Evolutionary conservation across 108 stramenopile species (phyloP).

Genomic region (Pseudonitzschia pungens): DNA sequence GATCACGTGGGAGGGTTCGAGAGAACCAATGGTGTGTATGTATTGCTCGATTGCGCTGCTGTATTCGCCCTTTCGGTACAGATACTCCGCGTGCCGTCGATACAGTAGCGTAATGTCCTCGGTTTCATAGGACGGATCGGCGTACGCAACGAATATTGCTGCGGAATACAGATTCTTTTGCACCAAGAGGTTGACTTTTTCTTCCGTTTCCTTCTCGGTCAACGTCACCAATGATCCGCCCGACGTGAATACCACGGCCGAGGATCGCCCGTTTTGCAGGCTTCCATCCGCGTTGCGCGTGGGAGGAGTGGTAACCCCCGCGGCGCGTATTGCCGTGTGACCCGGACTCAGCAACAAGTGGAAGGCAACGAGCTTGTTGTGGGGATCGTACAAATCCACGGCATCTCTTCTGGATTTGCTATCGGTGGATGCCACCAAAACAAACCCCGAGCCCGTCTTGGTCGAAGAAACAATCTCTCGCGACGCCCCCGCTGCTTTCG

Average conservation of each 20-base stretch:
- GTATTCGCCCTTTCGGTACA: slow-evolving; percentile 92
- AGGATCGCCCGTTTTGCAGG: slow-evolving; percentile 63
- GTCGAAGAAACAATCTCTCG: slow-evolving; percentile 12
- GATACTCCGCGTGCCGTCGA: slow-evolving; percentile 89
- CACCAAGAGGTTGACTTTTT: slow-evolving; percentile 87
- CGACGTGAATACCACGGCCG: slow-evolving; percentile 73
- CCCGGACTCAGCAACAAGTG: slow-evolving; percentile 81
- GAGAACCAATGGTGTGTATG: slow-evolving; percentile 89
- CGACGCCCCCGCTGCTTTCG: slow-evolving; percentile 24
- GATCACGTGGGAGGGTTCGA: slow-evolving; percentile 94
- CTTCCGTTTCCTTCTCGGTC: slow-evolving; percentile 80
- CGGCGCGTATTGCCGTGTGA: slow-evolving; percentile 70
- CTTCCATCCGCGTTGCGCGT: slow-evolving; percentile 39
- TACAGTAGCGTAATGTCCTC: slow-evolving; percentile 80
- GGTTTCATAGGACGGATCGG: slow-evolving; percentile 70
- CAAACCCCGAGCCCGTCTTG: slow-evolving; percentile 55
- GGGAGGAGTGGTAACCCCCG: slow-evolving; percentile 61
- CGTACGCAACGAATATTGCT: slow-evolving; percentile 90
- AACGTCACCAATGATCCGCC: slow-evolving; percentile 85
- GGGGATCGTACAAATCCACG: slow-evolving; percentile 80
- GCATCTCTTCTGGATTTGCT: slow-evolving; percentile 80
- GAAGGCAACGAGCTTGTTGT: slow-evolving; percentile 85
- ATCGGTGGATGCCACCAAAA: slow-evolving; percentile 79
- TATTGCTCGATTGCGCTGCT: slow-evolving; percentile 92
- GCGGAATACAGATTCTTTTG: slow-evolving; percentile 88